Conservation (phyloP, 2,329 filamentous ascomycete genomes). For the Fusarium kyushuense region DNA sequence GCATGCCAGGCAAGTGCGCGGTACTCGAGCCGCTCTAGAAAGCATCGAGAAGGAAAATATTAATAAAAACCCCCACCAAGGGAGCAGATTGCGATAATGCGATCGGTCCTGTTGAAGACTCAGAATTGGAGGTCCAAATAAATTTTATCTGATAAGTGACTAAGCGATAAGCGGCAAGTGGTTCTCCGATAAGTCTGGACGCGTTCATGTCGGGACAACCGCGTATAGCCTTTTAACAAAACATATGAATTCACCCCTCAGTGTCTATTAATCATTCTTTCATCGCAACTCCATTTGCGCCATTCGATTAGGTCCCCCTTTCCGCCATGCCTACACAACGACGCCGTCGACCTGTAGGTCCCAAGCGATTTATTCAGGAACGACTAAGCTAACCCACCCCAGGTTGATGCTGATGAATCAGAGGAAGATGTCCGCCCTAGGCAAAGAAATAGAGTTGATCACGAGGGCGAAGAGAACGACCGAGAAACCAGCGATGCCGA, state of each 20-base stretch:
- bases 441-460: conserved; percentile 50
- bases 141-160: conserved; percentile 49
- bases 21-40: conserved; percentile 50
- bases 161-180: conserved; percentile 43
- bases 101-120: conserved; percentile 5
- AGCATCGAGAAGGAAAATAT: conserved; percentile 50
- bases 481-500: conserved; percentile 56
- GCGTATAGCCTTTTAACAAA: conserved; percentile 28
- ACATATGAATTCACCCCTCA: conserved; percentile 14
- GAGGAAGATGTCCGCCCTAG: conserved; percentile 51
- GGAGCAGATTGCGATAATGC: conserved; percentile 23
- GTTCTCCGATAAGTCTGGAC: conserved; percentile 24
- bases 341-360: conserved; percentile 51
- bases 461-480: conserved; percentile 48
- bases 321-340: conserved; percentile 52
- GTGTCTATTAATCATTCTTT: neutral
- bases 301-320: too few relatives aligned
- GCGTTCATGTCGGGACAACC: conserved; percentile 24
- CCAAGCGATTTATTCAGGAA: conserved; percentile 17
- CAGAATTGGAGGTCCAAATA: conserved; percentile 18
- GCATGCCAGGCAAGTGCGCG: conserved; percentile 54
- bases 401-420: conserved; percentile 49
- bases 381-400: conserved; percentile 11
- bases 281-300: neutral
- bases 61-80: conserved; percentile 20